A percentile compares a stretch with the other conserved stretches of the same genome.
Conservation (phyloP, 2,329 filamentous ascomycete genomes). For the Camptophora hylomeconis region DNA sequence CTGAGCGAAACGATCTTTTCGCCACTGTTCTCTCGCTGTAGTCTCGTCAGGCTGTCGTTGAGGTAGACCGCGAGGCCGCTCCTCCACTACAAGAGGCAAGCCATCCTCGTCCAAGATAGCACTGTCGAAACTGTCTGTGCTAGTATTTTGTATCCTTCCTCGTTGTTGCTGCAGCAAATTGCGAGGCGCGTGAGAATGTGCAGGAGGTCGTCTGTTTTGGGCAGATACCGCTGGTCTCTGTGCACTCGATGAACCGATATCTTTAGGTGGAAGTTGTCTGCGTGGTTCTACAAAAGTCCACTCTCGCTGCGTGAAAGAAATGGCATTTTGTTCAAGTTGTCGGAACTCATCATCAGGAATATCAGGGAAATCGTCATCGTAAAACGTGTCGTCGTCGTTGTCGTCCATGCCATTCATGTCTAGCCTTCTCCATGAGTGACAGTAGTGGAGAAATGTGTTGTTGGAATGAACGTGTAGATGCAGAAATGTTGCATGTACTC, state of each 20-base stretch:
- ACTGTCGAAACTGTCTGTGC: constrained; percentile 25
- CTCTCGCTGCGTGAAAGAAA: constrained; percentile 26
- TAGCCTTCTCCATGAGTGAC: too few relatives aligned
- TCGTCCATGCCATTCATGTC: constrained; percentile 30
- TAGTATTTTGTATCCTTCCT: not conserved
- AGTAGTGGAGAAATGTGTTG: too few relatives aligned
- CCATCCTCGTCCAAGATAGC: constrained; percentile 28
- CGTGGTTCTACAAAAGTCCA: not conserved
- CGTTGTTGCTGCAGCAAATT: not conserved
- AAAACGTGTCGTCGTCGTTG: constrained; percentile 34
- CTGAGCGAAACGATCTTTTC: constrained; percentile 15
- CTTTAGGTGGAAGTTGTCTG: not conserved
- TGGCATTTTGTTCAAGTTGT: constrained; percentile 33
- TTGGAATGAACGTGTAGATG: too few relatives aligned
- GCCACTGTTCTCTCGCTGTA: constrained; percentile 16
- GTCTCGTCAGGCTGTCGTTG: constrained; percentile 10
- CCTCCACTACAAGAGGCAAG: constrained; percentile 17
- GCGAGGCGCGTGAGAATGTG: too few relatives aligned
- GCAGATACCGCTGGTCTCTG: constrained; percentile 4
- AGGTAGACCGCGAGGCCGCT: constrained; percentile 10
- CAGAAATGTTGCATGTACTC: too few relatives aligned
- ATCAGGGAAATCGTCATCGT: constrained; percentile 33
- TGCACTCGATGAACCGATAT: constrained; percentile 1
- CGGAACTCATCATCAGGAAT: constrained; percentile 29
- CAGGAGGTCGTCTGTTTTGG: constrained; percentile 1